Evolutionary conservation across 805 yeast species (phyloP).

Genomic region (Cyberlindnera xylosilytica): DNA sequence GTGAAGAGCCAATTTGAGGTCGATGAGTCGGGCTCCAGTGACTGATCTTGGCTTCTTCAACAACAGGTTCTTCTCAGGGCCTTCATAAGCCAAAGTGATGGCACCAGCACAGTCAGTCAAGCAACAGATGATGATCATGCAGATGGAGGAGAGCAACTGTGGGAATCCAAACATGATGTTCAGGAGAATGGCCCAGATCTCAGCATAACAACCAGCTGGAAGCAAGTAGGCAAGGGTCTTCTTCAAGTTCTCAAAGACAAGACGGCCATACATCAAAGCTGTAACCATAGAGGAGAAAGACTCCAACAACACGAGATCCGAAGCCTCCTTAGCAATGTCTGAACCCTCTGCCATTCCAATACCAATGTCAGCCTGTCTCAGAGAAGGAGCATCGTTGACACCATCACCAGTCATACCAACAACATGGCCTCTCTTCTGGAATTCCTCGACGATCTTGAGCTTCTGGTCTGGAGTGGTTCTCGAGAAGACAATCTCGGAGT

Average conservation of each 20-base stretch:
- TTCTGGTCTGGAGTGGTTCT: conserved; percentile 47
- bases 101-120: conserved; percentile 47
- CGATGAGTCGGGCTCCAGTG: conserved; percentile 39
- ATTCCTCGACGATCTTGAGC: conserved; percentile 43
- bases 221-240: conserved; percentile 45
- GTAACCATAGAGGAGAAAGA: conserved; percentile 32
- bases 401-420: conserved; percentile 73
- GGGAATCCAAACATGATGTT: conserved; percentile 49
- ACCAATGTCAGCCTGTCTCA: conserved; percentile 75
- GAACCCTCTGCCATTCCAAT: conserved; percentile 57
- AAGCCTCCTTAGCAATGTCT: conserved; percentile 27
- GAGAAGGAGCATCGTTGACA: conserved; percentile 62
- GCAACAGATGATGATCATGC: conserved; percentile 49
- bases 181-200: conserved; percentile 47
- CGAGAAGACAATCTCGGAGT: conserved; percentile 37
- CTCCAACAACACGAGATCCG: conserved; percentile 25
- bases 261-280: conserved; percentile 40
- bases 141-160: conserved; percentile 44
- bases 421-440: conserved; percentile 63
- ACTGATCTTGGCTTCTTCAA: conserved; percentile 40
- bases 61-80: conserved; percentile 41
- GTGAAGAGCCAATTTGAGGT: conserved; percentile 38
- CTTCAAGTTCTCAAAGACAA: conserved; percentile 47
- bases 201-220: conserved; percentile 52
- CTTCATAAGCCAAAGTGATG: conserved; percentile 41